Percentiles rank a stretch among this genome's conserved stretches.
These are phyloP conservation scores for Marasmius fiardii DNA, from an alignment of 1,284 basidiomycete genomes.

Conservation along the genomic window DNA sequence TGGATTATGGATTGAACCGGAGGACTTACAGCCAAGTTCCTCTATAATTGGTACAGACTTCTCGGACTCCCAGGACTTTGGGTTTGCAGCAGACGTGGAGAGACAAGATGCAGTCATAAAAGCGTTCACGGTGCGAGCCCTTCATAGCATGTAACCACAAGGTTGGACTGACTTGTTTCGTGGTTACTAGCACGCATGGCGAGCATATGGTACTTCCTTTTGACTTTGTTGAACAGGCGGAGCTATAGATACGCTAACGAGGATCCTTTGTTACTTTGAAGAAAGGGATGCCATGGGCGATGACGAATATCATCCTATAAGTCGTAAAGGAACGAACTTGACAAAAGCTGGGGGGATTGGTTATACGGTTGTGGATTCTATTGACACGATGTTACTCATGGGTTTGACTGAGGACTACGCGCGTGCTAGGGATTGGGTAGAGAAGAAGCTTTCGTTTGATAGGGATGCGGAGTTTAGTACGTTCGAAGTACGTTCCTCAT, in stretches of 20 bases:
- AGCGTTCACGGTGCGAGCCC: slow-evolving; percentile 68
- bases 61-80: slow-evolving; percentile 14
- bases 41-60: background rate
- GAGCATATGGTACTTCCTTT: slow-evolving; percentile 62
- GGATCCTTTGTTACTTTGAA: slow-evolving; percentile 26
- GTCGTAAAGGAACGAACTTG: slow-evolving; percentile 72
- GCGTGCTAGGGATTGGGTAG: slow-evolving; percentile 79
- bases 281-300: slow-evolving; percentile 86
- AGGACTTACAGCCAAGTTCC: slow-evolving; percentile 27
- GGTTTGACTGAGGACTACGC: slow-evolving; percentile 77
- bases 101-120: slow-evolving; percentile 69
- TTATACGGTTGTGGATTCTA: slow-evolving; percentile 79
- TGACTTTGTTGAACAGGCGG: too few species aligned
- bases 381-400: slow-evolving; percentile 89
- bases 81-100: slow-evolving; percentile 51
- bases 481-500: slow-evolving; percentile 72
- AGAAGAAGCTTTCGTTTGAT: slow-evolving; percentile 69
- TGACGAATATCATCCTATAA: slow-evolving; percentile 88
- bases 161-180: background rate
- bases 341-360: slow-evolving; percentile 77
- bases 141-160: too few species aligned
- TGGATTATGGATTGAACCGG: slow-evolving; percentile 29
- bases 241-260: background rate
- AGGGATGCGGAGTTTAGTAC: slow-evolving; percentile 82
- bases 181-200: slow-evolving; percentile 68